phyloP scores from a whole-genome alignment of 1,139 yeast genomes.

The Taphrina pruni region DNA sequence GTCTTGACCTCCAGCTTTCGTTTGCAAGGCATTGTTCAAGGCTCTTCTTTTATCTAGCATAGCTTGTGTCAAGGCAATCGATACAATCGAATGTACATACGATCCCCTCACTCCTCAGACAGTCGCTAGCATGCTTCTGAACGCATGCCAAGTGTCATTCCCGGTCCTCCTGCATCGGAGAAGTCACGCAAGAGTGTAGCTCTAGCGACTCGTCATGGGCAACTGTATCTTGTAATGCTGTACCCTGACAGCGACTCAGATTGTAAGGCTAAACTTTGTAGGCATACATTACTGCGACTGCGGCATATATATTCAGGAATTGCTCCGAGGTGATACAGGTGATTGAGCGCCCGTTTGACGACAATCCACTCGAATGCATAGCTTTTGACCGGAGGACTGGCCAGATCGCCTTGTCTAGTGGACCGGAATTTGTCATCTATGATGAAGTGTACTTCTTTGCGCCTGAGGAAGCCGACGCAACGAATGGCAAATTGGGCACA shows the following conservation, averaged over 20 bases:
- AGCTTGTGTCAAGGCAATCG: too few species aligned
- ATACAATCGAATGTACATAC: too few species aligned
- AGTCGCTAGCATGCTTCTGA: conserved; percentile 8
- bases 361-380: conserved; percentile 14
- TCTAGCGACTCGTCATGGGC: conserved; percentile 36
- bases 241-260: not conserved
- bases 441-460: conserved; percentile 20
- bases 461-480: not conserved
- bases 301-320: conserved; percentile 5
- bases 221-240: conserved; percentile 13
- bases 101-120: not conserved
- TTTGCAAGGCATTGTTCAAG: too few species aligned
- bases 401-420: conserved; percentile 20
- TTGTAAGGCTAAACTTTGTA: not conserved
- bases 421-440: conserved; percentile 8
- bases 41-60: not conserved
- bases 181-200: conserved; percentile 16
- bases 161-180: conserved; percentile 14
- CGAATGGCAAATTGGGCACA: conserved; percentile 50
- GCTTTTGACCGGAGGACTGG: conserved; percentile 35
- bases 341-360: conserved; percentile 11
- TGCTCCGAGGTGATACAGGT: conserved; percentile 11
- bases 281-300: conserved; percentile 5
- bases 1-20: too few species aligned
- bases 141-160: conserved; percentile 16